Evolutionary conservation across 768 basidiomycete genomes (phyloP).

Genomic region (Leucosporidium scottii): DNA sequence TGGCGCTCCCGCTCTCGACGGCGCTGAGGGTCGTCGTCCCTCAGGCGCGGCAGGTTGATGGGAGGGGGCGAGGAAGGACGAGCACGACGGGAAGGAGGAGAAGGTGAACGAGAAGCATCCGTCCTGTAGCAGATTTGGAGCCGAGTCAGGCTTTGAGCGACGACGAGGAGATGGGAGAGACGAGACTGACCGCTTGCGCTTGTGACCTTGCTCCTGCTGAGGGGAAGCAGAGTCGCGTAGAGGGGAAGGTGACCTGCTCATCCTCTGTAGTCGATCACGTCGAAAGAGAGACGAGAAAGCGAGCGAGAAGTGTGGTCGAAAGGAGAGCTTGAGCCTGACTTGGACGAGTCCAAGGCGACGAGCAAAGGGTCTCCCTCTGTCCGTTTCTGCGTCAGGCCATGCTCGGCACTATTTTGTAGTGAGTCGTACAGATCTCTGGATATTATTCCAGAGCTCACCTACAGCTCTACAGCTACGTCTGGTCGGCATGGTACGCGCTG

Average conservation of each 20-base stretch:
- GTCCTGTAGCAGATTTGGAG: background rate
- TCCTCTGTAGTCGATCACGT: no score
- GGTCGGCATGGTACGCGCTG: slow-evolving; percentile 52
- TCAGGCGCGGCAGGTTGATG: slow-evolving; percentile 22
- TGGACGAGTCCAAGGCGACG: no score
- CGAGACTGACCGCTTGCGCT: no score
- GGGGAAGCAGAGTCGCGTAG: no score
- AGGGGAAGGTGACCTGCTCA: no score
- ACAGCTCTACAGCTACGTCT: background rate
- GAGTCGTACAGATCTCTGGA: background rate
- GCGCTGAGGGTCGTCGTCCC: slow-evolving; percentile 69
- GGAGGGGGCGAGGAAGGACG: slow-evolving; percentile 11
- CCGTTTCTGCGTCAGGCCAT: no score
- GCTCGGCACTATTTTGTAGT: background rate
- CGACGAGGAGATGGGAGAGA: no score
- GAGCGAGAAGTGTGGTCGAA: no score
- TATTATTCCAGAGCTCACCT: background rate
- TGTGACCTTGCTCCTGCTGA: no score
- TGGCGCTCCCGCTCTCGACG: slow-evolving; percentile 71
- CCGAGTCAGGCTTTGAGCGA: background rate
- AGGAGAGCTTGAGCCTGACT: no score
- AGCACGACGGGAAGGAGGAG: slow-evolving; percentile 4
- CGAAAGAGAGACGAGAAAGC: no score
- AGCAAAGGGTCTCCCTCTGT: no score
- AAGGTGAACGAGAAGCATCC: background rate